phyloP scores from a whole-genome alignment of 2,329 filamentous ascomycete genomes.

The Talaromyces sp. region DNA sequence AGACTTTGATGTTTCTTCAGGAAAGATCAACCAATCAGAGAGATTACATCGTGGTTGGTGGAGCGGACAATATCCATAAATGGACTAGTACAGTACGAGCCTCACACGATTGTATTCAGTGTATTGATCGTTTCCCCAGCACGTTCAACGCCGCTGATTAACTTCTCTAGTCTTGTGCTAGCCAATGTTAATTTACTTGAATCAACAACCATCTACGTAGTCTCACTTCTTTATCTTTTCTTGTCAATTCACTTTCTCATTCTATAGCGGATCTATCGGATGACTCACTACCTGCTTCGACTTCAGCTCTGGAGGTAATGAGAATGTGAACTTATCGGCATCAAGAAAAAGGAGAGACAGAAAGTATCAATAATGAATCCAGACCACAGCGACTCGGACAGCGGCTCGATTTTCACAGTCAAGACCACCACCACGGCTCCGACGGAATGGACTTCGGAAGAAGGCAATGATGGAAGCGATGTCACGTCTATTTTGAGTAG shows the following conservation, averaged over 20 bases:
- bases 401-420: constrained; percentile 11
- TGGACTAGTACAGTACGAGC: not conserved
- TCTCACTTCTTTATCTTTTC: not conserved
- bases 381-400: constrained; percentile 12
- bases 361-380: not conserved
- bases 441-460: constrained; percentile 16
- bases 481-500: constrained; percentile 16
- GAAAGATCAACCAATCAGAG: not conserved
- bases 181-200: not conserved
- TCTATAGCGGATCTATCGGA: not conserved
- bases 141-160: not conserved
- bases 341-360: not conserved
- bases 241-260: not conserved
- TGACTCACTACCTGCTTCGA: too few species aligned
- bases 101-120: not conserved
- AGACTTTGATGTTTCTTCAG: constrained; percentile 8
- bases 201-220: not conserved
- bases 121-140: not conserved
- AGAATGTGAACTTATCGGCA: not conserved
- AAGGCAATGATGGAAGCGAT: constrained; percentile 9
- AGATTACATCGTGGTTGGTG: not conserved
- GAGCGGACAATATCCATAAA: not conserved
- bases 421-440: constrained; percentile 15
- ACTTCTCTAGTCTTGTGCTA: not conserved
- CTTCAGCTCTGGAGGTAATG: not conserved